Conservation (phyloP, 345 rosid genomes). For the Eucalyptus pauciflora region DNA sequence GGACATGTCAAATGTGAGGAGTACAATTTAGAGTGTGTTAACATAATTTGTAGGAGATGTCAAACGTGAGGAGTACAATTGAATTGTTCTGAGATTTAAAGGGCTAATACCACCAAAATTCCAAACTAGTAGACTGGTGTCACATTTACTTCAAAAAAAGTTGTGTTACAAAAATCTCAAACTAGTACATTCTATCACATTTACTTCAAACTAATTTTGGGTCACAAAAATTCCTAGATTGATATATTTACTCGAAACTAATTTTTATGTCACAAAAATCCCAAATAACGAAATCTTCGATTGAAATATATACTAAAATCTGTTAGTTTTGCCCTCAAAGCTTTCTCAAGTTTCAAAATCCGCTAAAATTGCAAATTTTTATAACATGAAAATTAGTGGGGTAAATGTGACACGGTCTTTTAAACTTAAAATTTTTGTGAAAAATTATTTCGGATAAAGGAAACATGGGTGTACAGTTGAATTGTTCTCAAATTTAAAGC, state of each 20-base stretch:
- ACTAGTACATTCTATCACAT: not conserved
- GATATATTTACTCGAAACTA: not conserved
- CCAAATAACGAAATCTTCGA: not conserved
- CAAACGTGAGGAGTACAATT: not conserved
- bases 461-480: not conserved
- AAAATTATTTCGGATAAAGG: not conserved
- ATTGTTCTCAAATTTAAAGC: not conserved
- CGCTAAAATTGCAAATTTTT: not conserved
- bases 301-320: not conserved
- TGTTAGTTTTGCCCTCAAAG: not conserved
- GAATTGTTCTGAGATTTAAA: not conserved
- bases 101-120: not conserved
- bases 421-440: not conserved
- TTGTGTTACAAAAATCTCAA: not conserved
- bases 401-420: not conserved
- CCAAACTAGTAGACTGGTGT: not conserved
- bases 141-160: not conserved
- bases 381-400: not conserved
- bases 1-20: no score
- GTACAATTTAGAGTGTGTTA: not conserved
- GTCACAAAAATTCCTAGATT: fast-evolving
- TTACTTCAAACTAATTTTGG: not conserved
- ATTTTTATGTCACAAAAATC: not conserved
- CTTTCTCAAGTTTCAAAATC: not conserved
- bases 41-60: not conserved